These are phyloP conservation scores for Suillus paluster DNA, from an alignment of 768 basidiomycete species.

Conservation along the genomic window DNA sequence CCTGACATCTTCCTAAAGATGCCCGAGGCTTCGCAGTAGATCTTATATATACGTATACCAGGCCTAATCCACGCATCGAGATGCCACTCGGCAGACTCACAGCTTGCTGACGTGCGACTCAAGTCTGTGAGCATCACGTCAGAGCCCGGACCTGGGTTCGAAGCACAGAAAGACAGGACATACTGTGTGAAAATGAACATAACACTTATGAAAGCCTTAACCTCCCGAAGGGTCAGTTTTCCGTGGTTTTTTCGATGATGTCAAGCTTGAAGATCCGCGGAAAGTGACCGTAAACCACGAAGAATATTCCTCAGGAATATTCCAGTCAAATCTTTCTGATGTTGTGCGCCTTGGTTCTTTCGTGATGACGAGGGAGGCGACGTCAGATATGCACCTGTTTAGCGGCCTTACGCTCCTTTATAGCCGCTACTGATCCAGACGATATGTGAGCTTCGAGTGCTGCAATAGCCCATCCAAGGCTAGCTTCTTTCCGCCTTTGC, in stretches of 20 bases:
- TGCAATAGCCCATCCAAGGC: no score
- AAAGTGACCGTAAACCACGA: background rate
- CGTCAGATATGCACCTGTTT: no score
- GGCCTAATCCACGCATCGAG: no score
- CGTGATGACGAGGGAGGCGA: background rate
- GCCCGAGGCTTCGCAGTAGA: no score
- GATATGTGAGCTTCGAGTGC: no score
- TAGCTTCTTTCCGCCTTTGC: no score
- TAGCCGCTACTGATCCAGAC: no score
- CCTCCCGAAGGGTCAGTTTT: background rate
- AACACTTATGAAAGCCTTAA: background rate
- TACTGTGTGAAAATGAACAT: background rate
- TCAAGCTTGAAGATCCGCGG: background rate
- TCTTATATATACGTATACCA: no score
- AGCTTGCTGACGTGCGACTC: background rate
- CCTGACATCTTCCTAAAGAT: no score
- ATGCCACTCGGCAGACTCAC: no score
- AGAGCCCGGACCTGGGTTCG: background rate
- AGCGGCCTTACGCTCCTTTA: no score
- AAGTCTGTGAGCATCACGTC: background rate
- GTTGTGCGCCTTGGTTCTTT: background rate
- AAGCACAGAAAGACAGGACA: background rate
- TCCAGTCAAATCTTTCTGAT: background rate
- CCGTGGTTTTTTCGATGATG: background rate
- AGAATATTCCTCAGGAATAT: background rate